phyloP scores from a whole-genome alignment of 495 filamentous ascomycete species.

The Baudoinia panamericana region DNA sequence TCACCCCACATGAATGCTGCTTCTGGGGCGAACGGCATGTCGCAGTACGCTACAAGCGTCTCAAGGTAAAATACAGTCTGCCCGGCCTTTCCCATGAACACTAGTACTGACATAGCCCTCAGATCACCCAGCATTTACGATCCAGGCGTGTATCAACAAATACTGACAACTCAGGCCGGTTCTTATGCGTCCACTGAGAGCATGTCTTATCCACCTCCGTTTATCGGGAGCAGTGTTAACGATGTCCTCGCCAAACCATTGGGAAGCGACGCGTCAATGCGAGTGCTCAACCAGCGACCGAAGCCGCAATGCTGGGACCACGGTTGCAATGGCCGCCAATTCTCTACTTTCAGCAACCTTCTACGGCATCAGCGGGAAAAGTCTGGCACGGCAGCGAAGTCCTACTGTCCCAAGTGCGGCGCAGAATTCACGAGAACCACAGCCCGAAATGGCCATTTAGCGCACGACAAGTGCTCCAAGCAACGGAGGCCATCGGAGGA shows the following conservation, averaged over 20 bases:
- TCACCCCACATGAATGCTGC: slow-evolving; percentile 4
- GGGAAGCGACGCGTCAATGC: slow-evolving; percentile 34
- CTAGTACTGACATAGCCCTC: background rate
- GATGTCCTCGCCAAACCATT: slow-evolving; percentile 5
- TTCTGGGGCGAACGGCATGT: background rate
- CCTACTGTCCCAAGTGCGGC: slow-evolving; percentile 73
- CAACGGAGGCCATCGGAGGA: slow-evolving; percentile 33
- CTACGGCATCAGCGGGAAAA: slow-evolving; percentile 89
- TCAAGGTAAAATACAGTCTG: slow-evolving; percentile 1
- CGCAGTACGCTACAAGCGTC: slow-evolving; percentile 7
- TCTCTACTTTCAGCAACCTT: slow-evolving; percentile 91
- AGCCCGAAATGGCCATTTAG: slow-evolving; percentile 75
- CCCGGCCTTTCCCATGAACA: background rate
- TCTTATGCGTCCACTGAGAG: slow-evolving; percentile 4
- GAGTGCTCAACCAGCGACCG: slow-evolving; percentile 60
- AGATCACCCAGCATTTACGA: slow-evolving; percentile 12
- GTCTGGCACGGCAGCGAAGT: slow-evolving; percentile 75
- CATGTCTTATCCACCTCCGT: slow-evolving; percentile 13
- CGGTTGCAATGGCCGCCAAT: slow-evolving; percentile 84
- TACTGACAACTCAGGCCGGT: too few species aligned
- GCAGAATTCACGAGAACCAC: slow-evolving; percentile 88
- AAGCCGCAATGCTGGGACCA: slow-evolving; percentile 95
- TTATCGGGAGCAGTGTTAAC: slow-evolving; percentile 12
- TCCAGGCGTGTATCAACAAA: slow-evolving; percentile 3
- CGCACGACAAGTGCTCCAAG: slow-evolving; percentile 77